These are phyloP conservation scores for Boletellus emodensis DNA, from an alignment of 768 basidiomycete genomes.

Conservation along the genomic window DNA sequence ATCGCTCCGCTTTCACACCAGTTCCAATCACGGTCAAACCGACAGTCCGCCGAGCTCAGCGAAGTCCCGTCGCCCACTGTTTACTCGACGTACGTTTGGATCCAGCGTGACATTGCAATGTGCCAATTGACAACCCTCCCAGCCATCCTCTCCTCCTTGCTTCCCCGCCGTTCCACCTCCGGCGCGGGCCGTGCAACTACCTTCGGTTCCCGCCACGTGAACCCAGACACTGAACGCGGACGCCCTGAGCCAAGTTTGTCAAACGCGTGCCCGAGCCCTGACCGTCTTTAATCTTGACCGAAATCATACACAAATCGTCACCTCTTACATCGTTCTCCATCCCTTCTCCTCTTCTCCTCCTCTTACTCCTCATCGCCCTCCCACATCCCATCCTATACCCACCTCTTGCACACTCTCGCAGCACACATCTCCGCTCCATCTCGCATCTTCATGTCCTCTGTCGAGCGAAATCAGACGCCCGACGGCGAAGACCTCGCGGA, in stretches of 20 bases:
- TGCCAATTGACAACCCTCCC: conserved; percentile 23
- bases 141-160: conserved; percentile 19
- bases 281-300: conserved; percentile 31
- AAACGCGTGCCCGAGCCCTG: conserved; percentile 35
- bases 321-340: conserved; percentile 19
- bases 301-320: conserved; percentile 31
- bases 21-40: conserved; percentile 15
- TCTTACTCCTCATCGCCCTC: conserved; percentile 13
- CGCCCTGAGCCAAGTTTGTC: conserved; percentile 33
- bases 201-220: conserved; percentile 37
- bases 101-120: conserved; percentile 12
- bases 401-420: conserved; percentile 33
- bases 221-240: conserved; percentile 28
- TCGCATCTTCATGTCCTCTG: conserved; percentile 32
- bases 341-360: conserved; percentile 2
- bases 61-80: conserved; percentile 23
- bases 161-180: conserved; percentile 21
- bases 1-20: conserved; percentile 18
- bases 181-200: conserved; percentile 10
- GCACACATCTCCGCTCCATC: conserved; percentile 19
- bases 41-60: conserved; percentile 37
- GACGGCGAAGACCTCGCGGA: conserved; percentile 39
- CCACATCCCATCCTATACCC: conserved; percentile 33
- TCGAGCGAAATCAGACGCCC: conserved; percentile 38
- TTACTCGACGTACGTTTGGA: conserved; percentile 24